Evolutionary conservation across 192 early-diverging fungal species (phyloP), one percentile per base, ranked within the genome.

Genomic region (Entomortierella parvispora): DNA sequence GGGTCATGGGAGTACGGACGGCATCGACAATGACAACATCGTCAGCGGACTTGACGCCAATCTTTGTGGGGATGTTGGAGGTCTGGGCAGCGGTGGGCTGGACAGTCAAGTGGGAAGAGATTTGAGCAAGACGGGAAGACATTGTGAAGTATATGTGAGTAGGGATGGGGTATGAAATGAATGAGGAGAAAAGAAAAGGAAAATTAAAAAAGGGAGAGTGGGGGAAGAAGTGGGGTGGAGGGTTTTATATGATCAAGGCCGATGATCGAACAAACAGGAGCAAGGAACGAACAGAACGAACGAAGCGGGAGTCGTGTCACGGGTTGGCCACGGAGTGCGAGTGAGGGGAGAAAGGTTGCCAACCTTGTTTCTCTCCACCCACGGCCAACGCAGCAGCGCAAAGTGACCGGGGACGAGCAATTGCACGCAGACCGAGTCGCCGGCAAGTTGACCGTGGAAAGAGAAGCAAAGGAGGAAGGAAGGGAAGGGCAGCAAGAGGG

Each of bases 11-110:
- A 33, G 92, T 91, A 71, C 94, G 91, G 74, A 90, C 80, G 43
- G 94, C 94, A 80, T 85, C 71, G 77, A 94, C 86, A 44, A 95
- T 89, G 34, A 95, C 93, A 29, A 95, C 86, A 68, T 95, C 93
- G 51, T 95, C 90, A 26, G 93, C 91, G 31, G 85, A 85, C 84
- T 94, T 93, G 80, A 75, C 79, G 29, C 83, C 83, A 48, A 86
- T 77, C 80, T 81, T 81, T 58, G 72, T 57, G 44, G 52, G 67
- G 54, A 76, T 63, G 42, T 58, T 52, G 33, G 64, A 68, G 37
- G 58, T 34, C 53, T 48, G 53, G 40, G 80, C 80, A 52, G 74
- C 33, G 61, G 72, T 75, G 53, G 80, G 68, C 62, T 75, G 64
- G 47, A 81, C 72, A 45, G 81, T 75, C 61, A 86, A 76, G 67